Percentiles rank a stretch among this genome's conserved stretches.
These are phyloP conservation scores for Gnaphalium uliginosum DNA, from an alignment of 129 eudicot species.

Conservation along the genomic window DNA sequence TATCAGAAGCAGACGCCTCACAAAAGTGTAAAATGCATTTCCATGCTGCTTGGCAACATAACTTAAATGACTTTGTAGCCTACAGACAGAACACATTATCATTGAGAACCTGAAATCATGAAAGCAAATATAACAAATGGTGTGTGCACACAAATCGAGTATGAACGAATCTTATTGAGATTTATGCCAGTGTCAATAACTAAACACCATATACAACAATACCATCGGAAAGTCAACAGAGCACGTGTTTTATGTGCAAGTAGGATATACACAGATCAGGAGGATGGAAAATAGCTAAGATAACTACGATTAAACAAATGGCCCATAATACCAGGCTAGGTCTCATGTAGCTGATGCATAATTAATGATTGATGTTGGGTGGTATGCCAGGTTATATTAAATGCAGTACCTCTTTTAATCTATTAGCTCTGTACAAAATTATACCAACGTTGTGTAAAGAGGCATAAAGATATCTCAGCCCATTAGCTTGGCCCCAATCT, in stretches of 20 bases:
- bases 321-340: not conserved
- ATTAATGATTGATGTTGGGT: not conserved
- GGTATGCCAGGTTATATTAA: slow-evolving; percentile 9
- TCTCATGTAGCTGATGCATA: not conserved
- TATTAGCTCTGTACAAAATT: slow-evolving; percentile 52
- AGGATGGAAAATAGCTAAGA: not conserved
- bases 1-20: slow-evolving; percentile 37
- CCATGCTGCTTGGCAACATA: slow-evolving; percentile 87
- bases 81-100: slow-evolving; percentile 36
- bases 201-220: slow-evolving; percentile 7
- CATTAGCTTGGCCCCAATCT: slow-evolving; percentile 56
- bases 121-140: not conserved
- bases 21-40: slow-evolving; percentile 46
- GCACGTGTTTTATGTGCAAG: slow-evolving; percentile 7
- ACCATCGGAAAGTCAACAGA: no score
- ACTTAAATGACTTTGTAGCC: slow-evolving; percentile 62
- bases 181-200: not conserved
- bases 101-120: slow-evolving; percentile 15
- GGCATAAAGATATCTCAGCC: slow-evolving; percentile 61
- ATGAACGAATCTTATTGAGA: not conserved
- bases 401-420: slow-evolving; percentile 67
- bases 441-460: slow-evolving; percentile 72
- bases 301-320: slow-evolving; percentile 9
- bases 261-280: not conserved
- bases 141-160: not conserved